Conservation (phyloP, 768 basidiomycete species). For the Amanita pseudoporphyria region DNA sequence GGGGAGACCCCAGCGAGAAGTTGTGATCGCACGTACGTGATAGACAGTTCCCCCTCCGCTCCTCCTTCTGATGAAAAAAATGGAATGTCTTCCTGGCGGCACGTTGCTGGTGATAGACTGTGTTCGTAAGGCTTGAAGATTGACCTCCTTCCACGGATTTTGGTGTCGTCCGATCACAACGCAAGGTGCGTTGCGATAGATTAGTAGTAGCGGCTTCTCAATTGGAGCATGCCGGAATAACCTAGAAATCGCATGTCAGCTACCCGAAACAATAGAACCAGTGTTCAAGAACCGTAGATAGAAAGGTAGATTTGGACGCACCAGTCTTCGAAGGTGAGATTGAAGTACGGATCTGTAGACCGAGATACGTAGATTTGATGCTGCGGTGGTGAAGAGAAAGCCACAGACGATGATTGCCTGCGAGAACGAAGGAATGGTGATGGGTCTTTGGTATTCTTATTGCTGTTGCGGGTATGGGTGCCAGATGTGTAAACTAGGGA, state of each 20-base stretch:
- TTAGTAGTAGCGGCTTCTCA: conserved; percentile 62
- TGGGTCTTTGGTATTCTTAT: too few relatives aligned
- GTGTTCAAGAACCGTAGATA: background rate
- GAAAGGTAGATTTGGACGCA: conserved; percentile 22
- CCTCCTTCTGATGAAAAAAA: conserved; percentile 75
- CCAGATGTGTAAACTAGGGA: background rate
- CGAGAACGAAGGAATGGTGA: background rate
- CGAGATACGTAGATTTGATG: conserved; percentile 63
- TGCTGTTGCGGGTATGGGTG: background rate
- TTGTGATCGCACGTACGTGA: conserved; percentile 55
- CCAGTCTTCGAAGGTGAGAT: conserved; percentile 89
- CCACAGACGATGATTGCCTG: background rate
- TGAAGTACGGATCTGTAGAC: conserved; percentile 80
- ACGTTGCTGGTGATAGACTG: conserved; percentile 13
- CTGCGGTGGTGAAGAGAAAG: conserved; percentile 15
- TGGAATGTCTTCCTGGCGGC: conserved; percentile 15
- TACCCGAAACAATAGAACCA: background rate
- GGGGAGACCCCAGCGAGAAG: background rate
- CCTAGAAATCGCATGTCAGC: conserved; percentile 14
- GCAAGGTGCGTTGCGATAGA: conserved; percentile 84
- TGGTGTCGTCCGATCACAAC: conserved; percentile 95
- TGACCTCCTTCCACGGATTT: conserved; percentile 98
- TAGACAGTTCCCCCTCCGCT: conserved; percentile 97
- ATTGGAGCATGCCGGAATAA: conserved; percentile 66
- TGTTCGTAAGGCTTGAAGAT: conserved; percentile 46